phyloP scores from a whole-genome alignment of 2,329 filamentous ascomycete species.

The Pseudogymnoascus sp. region DNA sequence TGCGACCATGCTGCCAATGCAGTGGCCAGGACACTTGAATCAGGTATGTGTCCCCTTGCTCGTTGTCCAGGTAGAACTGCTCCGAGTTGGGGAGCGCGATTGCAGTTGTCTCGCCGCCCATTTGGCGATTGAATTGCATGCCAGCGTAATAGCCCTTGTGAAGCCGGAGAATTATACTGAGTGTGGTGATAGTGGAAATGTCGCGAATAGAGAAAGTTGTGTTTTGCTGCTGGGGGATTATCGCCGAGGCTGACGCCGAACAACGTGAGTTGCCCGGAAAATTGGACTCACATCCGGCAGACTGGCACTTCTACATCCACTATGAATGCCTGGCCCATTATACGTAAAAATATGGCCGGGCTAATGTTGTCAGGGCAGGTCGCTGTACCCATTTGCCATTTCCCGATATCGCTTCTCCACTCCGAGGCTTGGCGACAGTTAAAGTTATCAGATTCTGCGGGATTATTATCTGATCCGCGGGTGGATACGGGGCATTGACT shows the following conservation, averaged over 20 bases:
- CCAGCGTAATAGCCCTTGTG: neutral
- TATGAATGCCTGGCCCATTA: neutral
- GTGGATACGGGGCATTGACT: neutral
- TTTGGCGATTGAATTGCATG: neutral
- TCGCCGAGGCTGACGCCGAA: neutral
- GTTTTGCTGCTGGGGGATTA: neutral
- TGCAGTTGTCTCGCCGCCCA: neutral
- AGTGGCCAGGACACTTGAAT: conserved; percentile 35
- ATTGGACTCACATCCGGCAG: neutral
- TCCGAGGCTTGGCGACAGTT: neutral
- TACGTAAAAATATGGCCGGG: neutral
- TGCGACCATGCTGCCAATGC: conserved; percentile 22
- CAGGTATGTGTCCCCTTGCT: conserved; percentile 33
- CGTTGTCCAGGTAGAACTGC: conserved; percentile 18
- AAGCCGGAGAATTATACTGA: neutral
- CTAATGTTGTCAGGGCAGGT: neutral
- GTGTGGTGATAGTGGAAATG: neutral
- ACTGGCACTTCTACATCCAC: too few relatives aligned
- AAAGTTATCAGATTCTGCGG: conserved; percentile 9
- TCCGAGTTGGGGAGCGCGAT: conserved; percentile 1
- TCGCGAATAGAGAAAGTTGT: neutral
- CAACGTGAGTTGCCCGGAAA: neutral
- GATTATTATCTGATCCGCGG: conserved; percentile 2
- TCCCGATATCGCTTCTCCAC: neutral
- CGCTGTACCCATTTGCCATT: neutral